phyloP scores from a whole-genome alignment of 1,284 basidiomycete genomes.

The Apiotrichum gamsii region DNA sequence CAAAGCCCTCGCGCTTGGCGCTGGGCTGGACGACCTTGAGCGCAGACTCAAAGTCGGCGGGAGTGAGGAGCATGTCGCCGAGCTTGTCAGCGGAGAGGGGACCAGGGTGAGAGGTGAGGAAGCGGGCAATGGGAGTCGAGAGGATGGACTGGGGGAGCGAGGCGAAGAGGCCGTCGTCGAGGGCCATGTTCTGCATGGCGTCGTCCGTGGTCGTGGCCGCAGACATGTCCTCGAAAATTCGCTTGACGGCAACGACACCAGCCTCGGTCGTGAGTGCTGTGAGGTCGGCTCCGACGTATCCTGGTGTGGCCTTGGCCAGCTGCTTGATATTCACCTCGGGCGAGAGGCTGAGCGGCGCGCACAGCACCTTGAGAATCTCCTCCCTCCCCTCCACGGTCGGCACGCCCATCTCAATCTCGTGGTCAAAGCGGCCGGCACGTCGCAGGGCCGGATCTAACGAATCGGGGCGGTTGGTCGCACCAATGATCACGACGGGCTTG shows the following conservation, averaged over 20 bases:
- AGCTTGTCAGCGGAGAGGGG: slow-evolving; percentile 71
- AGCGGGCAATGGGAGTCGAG: slow-evolving; percentile 72
- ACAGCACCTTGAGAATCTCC: slow-evolving; percentile 70
- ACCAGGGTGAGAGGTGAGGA: slow-evolving; percentile 75
- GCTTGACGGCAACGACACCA: slow-evolving; percentile 90
- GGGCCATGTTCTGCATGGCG: slow-evolving; percentile 20
- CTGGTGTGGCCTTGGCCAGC: slow-evolving; percentile 88
- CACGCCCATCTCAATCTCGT: slow-evolving; percentile 95
- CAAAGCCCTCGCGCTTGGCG: slow-evolving; percentile 94
- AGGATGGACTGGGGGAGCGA: slow-evolving; percentile 47
- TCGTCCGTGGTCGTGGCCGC: slow-evolving; percentile 42
- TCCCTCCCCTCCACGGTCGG: slow-evolving; percentile 84
- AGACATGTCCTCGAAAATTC: slow-evolving; percentile 76
- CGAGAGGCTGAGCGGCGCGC: slow-evolving; percentile 30
- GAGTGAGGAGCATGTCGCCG: slow-evolving; percentile 69
- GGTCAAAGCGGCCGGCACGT: slow-evolving; percentile 89
- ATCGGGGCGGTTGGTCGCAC: slow-evolving; percentile 93
- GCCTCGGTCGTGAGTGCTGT: slow-evolving; percentile 86
- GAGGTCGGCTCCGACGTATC: slow-evolving; percentile 94
- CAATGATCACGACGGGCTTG: slow-evolving; percentile 85
- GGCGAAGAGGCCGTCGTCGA: slow-evolving; percentile 36
- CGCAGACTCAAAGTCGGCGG: slow-evolving; percentile 70
- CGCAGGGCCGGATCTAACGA: slow-evolving; percentile 87
- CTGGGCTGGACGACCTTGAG: slow-evolving; percentile 86
- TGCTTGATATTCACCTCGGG: slow-evolving; percentile 38